Conservation (phyloP, 164 flowering plant species). For the Brasenia schreberi region DNA sequence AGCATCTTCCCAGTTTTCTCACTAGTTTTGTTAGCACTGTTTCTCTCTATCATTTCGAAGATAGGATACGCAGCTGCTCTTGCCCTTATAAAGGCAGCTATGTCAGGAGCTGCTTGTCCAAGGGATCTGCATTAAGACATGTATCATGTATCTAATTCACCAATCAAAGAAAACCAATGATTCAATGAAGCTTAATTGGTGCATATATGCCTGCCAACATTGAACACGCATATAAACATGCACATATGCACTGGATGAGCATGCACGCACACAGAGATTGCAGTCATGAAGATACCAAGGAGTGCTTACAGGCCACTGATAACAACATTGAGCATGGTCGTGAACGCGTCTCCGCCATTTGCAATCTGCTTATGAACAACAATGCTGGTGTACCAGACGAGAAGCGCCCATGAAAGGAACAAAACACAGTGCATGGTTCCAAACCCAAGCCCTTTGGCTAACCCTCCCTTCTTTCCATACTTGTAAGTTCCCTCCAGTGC, state of each 20-base stretch:
- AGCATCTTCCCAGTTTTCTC: slow-evolving; percentile 34
- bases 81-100: slow-evolving; percentile 72
- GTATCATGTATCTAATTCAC: background rate
- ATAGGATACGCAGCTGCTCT: slow-evolving; percentile 86
- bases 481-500: slow-evolving; percentile 56
- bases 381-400: slow-evolving; percentile 86
- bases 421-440: slow-evolving; percentile 79
- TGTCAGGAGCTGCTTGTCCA: slow-evolving; percentile 87
- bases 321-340: slow-evolving; percentile 98
- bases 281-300: background rate
- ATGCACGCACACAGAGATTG: background rate
- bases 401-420: slow-evolving; percentile 92
- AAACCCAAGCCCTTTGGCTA: slow-evolving; percentile 89
- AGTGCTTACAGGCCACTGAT: slow-evolving; percentile 85
- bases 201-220: background rate
- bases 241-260: background rate
- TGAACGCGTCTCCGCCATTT: slow-evolving; percentile 94
- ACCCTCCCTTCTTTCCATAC: slow-evolving; percentile 76
- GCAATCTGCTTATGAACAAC: slow-evolving; percentile 79
- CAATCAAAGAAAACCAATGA: too few species aligned
- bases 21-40: slow-evolving; percentile 38
- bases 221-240: background rate
- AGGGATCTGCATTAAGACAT: slow-evolving; percentile 42
- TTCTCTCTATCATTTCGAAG: slow-evolving; percentile 84
- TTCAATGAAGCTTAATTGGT: too few species aligned